Evolutionary conservation across 2,329 filamentous ascomycete genomes (phyloP).

Genomic region (Fusarium sp.): DNA sequence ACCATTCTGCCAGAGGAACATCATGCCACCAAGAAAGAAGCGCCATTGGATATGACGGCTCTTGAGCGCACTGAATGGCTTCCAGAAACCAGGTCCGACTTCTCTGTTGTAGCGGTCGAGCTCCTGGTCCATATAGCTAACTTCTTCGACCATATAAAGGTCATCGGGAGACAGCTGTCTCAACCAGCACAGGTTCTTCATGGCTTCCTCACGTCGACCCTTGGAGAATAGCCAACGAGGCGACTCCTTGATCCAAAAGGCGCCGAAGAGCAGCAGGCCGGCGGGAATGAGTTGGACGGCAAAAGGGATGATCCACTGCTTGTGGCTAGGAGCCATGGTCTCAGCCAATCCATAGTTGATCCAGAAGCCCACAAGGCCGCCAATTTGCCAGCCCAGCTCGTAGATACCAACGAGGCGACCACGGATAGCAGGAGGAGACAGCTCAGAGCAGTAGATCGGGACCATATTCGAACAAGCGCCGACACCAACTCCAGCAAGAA

Average conservation of each 20-base stretch:
- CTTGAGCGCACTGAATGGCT: constrained; percentile 72
- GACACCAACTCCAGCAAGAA: constrained; percentile 73
- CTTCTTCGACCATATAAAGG: constrained; percentile 79
- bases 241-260: constrained; percentile 72
- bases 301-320: constrained; percentile 72
- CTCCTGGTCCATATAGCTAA: constrained; percentile 77
- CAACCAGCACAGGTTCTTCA: constrained; percentile 73
- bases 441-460: constrained; percentile 72
- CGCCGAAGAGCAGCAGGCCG: constrained; percentile 70
- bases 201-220: constrained; percentile 69
- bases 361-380: constrained; percentile 74
- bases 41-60: constrained; percentile 74
- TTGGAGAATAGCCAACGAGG: constrained; percentile 78
- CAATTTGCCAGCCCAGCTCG: constrained; percentile 74
- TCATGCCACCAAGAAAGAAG: constrained; percentile 79
- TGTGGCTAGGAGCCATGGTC: constrained; percentile 57
- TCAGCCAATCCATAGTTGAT: constrained; percentile 73
- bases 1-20: constrained; percentile 86
- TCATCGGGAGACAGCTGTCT: constrained; percentile 68
- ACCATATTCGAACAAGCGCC: constrained; percentile 74
- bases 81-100: constrained; percentile 82
- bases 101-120: constrained; percentile 73
- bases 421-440: constrained; percentile 72
- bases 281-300: constrained; percentile 76
- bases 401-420: constrained; percentile 76